Percentiles rank a stretch among this genome's conserved stretches.
Evolutionary conservation across 495 filamentous ascomycete genomes (phyloP).

Genomic region (Penicillium alfredii): DNA sequence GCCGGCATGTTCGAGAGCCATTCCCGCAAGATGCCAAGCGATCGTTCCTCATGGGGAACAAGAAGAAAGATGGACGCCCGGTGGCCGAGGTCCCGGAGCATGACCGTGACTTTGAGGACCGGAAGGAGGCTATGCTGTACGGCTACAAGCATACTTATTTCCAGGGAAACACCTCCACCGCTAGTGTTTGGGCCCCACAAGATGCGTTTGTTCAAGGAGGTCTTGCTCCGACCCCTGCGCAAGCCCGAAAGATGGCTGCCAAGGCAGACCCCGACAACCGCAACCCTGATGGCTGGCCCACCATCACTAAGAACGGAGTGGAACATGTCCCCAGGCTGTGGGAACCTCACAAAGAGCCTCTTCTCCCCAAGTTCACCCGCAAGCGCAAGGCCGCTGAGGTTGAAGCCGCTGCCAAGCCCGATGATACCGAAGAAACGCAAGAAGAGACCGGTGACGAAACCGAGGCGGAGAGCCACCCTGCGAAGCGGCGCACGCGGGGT

Average conservation of each 20-base stretch:
- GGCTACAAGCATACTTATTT: slow-evolving; percentile 33
- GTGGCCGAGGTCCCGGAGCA: slow-evolving; percentile 16
- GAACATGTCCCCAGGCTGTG: slow-evolving; percentile 34
- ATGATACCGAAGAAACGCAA: slow-evolving; percentile 26
- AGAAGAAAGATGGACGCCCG: slow-evolving; percentile 16
- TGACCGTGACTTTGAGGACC: slow-evolving; percentile 29
- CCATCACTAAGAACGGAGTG: slow-evolving; percentile 26
- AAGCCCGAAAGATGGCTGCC: slow-evolving; percentile 33
- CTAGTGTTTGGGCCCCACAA: slow-evolving; percentile 23
- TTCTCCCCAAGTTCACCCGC: slow-evolving; percentile 46
- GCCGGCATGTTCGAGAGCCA: slow-evolving; percentile 28
- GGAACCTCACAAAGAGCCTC: slow-evolving; percentile 47
- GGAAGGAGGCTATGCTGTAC: slow-evolving; percentile 40
- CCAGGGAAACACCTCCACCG: slow-evolving; percentile 6
- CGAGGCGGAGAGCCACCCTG: slow-evolving; percentile 23
- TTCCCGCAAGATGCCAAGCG: slow-evolving; percentile 13
- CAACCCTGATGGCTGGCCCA: slow-evolving; percentile 38
- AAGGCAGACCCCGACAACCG: slow-evolving; percentile 28
- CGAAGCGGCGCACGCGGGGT: slow-evolving; percentile 34
- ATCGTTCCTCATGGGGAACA: slow-evolving; percentile 10
- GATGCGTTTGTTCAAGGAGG: slow-evolving; percentile 41
- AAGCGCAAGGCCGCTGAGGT: slow-evolving; percentile 42
- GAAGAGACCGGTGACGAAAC: slow-evolving; percentile 25
- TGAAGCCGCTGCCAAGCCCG: slow-evolving; percentile 24
- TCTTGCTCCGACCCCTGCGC: slow-evolving; percentile 39